Evolutionary conservation across 2,329 filamentous ascomycete genomes (phyloP).

Genomic region (Neofusicoccum cordaticola): DNA sequence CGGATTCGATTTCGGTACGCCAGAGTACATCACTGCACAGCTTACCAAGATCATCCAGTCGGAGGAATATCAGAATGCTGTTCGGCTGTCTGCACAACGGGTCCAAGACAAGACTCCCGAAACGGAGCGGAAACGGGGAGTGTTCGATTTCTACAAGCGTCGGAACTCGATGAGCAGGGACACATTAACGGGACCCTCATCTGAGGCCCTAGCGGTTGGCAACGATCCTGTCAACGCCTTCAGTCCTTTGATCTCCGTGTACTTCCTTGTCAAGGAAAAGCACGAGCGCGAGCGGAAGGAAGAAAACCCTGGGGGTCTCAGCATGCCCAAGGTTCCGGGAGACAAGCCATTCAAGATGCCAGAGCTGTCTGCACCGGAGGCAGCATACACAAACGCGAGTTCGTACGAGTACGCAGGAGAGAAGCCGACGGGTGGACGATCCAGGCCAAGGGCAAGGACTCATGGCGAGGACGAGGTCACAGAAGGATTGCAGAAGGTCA

Average conservation of each 20-base stretch:
- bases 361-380: slow-evolving; percentile 76
- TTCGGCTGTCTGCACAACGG: slow-evolving; percentile 68
- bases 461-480: slow-evolving; percentile 90
- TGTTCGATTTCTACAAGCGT: slow-evolving; percentile 97
- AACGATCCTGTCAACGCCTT: slow-evolving; percentile 90
- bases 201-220: slow-evolving; percentile 78
- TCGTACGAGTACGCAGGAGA: slow-evolving; percentile 88
- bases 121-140: slow-evolving; percentile 77
- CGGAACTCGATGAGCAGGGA: slow-evolving; percentile 89
- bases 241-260: slow-evolving; percentile 87
- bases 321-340: slow-evolving; percentile 55
- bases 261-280: slow-evolving; percentile 95
- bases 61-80: slow-evolving; percentile 85
- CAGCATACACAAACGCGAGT: slow-evolving; percentile 82
- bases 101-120: slow-evolving; percentile 56
- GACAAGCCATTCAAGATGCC: slow-evolving; percentile 63
- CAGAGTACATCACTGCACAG: slow-evolving; percentile 78
- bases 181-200: slow-evolving; percentile 77
- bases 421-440: slow-evolving; percentile 77
- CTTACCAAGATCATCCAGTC: slow-evolving; percentile 85
- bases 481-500: slow-evolving; percentile 67
- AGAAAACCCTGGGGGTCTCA: slow-evolving; percentile 57
- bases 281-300: slow-evolving; percentile 70
- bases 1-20: slow-evolving; percentile 91
- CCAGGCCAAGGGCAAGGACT: slow-evolving; percentile 81